Conservation (phyloP, 345 rosid genomes). For the Passiflora organensis region DNA sequence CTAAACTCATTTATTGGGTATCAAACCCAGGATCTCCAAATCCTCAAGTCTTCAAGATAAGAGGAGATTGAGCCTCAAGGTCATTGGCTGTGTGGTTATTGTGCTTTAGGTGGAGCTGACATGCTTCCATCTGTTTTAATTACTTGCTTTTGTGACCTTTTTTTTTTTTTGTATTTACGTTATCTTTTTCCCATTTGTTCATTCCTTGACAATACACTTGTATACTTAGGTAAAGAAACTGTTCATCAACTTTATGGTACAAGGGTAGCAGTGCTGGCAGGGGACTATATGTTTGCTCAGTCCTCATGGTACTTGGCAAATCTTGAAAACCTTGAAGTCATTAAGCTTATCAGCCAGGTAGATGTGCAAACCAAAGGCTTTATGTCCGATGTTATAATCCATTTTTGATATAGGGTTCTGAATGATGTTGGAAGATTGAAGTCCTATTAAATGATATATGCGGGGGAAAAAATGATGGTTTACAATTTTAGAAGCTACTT, state of each 20-base stretch:
- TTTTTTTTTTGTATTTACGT: not conserved
- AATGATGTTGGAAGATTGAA: not conserved
- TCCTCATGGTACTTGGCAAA: slow-evolving; percentile 97
- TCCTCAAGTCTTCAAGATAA: too few species aligned
- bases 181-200: not conserved
- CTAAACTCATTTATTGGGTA: too few species aligned
- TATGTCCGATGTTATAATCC: not conserved
- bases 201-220: too few species aligned
- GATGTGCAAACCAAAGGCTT: not conserved
- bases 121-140: too few species aligned
- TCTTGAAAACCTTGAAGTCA: slow-evolving; percentile 88
- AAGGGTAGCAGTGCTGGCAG: slow-evolving; percentile 85
- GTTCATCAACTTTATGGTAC: slow-evolving; percentile 83
- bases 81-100: too few species aligned
- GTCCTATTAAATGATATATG: not conserved
- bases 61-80: too few species aligned
- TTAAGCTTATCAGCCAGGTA: slow-evolving; percentile 97
- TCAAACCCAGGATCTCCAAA: too few species aligned
- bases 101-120: too few species aligned
- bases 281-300: slow-evolving; percentile 98
- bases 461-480: not conserved
- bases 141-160: not conserved
- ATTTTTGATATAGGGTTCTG: not conserved
- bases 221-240: slow-evolving; percentile 63
- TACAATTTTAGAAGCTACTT: not conserved